Percentiles rank a stretch among this genome's conserved stretches.
Conservation (phyloP, 345 rosid genomes). For the Lepidium sativum region DNA sequence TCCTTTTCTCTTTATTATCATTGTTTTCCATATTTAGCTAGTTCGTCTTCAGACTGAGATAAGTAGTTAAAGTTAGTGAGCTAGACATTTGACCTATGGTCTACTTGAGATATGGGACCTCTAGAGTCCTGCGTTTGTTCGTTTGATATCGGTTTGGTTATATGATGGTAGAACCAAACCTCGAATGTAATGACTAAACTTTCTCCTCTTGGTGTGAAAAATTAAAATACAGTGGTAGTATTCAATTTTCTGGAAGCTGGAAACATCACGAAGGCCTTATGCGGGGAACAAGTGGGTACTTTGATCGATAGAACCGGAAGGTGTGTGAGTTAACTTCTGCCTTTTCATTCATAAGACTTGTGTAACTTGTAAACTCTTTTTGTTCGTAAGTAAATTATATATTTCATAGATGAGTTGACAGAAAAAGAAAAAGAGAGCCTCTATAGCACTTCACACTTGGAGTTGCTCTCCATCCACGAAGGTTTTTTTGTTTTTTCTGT, state of each 20-base stretch:
- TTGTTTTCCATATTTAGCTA: not conserved
- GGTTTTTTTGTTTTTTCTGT: not conserved
- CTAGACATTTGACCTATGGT: not conserved
- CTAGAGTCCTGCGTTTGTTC: not conserved
- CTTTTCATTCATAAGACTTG: not conserved
- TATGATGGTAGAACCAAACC: not conserved
- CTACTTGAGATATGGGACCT: not conserved
- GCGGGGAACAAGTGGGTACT: constrained; percentile 89
- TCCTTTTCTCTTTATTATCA: not conserved
- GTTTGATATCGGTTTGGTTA: not conserved
- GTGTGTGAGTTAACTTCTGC: constrained; percentile 11
- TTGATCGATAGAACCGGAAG: constrained; percentile 59
- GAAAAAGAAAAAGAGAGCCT: not conserved
- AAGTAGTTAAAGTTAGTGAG: not conserved
- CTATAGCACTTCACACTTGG: not conserved
- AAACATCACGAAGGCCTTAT: constrained; percentile 70
- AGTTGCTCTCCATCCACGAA: constrained; percentile 2
- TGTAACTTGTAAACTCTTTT: not conserved
- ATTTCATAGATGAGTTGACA: constrained; percentile 6
- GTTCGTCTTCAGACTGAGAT: not conserved
- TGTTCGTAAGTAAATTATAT: not conserved
- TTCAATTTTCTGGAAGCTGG: constrained; percentile 83
- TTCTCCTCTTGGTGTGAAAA: not conserved
- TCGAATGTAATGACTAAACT: not conserved
- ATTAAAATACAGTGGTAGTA: constrained; percentile 49